phyloP scores from a whole-genome alignment of 139 green algal species.

The Dunaliella primolecta region DNA sequence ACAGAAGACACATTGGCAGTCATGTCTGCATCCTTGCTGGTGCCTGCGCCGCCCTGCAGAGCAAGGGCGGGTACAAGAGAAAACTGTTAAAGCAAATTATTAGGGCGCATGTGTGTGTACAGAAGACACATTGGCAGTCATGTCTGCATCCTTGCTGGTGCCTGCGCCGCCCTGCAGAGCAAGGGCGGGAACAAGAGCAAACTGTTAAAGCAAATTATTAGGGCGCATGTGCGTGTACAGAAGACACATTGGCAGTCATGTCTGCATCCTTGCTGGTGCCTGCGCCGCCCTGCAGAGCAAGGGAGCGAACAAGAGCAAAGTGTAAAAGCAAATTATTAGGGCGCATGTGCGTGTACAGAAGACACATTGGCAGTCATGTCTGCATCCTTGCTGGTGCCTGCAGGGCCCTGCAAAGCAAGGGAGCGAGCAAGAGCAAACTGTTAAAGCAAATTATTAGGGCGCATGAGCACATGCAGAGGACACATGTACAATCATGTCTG shows the following conservation, averaged over 20 bases:
- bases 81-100: neutral
- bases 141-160: slow-evolving; percentile 80
- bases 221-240: neutral
- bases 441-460: neutral
- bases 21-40: slow-evolving; percentile 85
- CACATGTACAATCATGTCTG: slow-evolving; percentile 75
- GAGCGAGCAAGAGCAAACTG: neutral
- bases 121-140: slow-evolving; percentile 44
- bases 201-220: neutral
- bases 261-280: slow-evolving; percentile 78
- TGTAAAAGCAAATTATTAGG: neutral
- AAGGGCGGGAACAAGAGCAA: neutral
- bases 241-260: slow-evolving; percentile 53
- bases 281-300: slow-evolving; percentile 29
- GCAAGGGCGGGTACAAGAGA: neutral
- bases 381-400: slow-evolving; percentile 72
- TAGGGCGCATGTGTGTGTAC: neutral
- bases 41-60: slow-evolving; percentile 33
- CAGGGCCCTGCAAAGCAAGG: slow-evolving; percentile 25
- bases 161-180: slow-evolving; percentile 31
- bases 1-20: slow-evolving; percentile 13
- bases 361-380: slow-evolving; percentile 71
- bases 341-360: neutral
- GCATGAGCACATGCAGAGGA: neutral
- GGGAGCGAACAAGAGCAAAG: neutral